Percentiles rank a stretch among this genome's conserved stretches.
phyloP scores from a whole-genome alignment of 2,329 filamentous ascomycete species.

The Plenodomus biglobosus region DNA sequence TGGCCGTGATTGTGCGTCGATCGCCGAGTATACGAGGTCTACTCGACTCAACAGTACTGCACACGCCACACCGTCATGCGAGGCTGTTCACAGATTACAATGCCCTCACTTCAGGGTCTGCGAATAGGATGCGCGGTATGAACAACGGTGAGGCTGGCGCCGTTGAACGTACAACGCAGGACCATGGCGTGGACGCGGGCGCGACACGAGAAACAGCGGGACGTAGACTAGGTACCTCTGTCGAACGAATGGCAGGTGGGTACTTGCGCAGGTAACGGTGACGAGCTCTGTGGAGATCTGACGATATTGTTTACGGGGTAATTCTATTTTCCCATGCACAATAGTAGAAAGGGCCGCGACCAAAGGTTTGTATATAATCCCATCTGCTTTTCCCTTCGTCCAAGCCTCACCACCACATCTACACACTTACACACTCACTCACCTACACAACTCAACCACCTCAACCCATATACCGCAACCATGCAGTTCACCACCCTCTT shows the following conservation, averaged over 20 bases:
- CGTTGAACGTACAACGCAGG: background rate
- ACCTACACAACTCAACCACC: constrained; percentile 1
- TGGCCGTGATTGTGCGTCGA: too few relatives aligned
- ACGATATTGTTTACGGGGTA: background rate
- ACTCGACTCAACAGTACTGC: too few relatives aligned
- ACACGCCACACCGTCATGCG: too few relatives aligned
- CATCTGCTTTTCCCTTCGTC: background rate
- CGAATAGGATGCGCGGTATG: background rate
- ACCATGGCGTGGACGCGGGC: background rate
- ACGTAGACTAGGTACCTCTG: background rate
- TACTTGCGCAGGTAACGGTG: background rate
- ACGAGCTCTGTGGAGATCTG: too few relatives aligned
- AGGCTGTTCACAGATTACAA: background rate
- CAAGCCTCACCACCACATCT: background rate
- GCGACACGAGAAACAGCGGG: background rate
- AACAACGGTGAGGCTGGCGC: background rate
- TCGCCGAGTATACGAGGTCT: too few relatives aligned
- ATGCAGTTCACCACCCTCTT: constrained; percentile 3
- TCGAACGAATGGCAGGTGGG: background rate
- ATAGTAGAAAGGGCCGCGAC: background rate
- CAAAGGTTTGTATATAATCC: too few relatives aligned
- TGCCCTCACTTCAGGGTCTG: background rate
- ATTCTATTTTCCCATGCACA: background rate
- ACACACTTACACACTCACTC: too few relatives aligned
- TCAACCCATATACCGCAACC: background rate